A percentile compares a stretch with the other conserved stretches of the same genome.
Evolutionary conservation across 1,284 basidiomycete species (phyloP).

Genomic region (Sphaerobolus stellatus): DNA sequence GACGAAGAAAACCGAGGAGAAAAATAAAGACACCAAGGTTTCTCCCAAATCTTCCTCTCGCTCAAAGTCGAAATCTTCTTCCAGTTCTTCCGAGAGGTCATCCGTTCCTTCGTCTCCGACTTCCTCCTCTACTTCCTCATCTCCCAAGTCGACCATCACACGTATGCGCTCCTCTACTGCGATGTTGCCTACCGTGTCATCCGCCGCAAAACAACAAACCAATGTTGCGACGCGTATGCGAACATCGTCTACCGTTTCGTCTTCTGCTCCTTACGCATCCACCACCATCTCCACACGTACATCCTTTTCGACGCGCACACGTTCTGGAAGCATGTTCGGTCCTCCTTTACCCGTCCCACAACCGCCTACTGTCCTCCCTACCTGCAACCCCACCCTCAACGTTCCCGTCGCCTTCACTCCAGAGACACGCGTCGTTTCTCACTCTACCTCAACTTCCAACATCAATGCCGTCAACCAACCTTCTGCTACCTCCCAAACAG

Average conservation of each 20-base stretch:
- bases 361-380: too few species aligned
- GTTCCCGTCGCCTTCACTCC: too few species aligned
- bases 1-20: neutral
- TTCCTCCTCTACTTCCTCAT: neutral
- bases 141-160: neutral
- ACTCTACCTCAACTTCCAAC: slow-evolving; percentile 9
- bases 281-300: too few species aligned
- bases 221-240: slow-evolving; percentile 3
- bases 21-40: neutral
- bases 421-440: too few species aligned
- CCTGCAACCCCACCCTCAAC: too few species aligned
- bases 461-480: slow-evolving; percentile 9
- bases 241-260: slow-evolving; percentile 7
- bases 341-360: too few species aligned
- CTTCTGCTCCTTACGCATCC: too few species aligned
- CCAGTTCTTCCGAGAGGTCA: neutral
- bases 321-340: too few species aligned
- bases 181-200: slow-evolving; percentile 33
- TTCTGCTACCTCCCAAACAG: neutral
- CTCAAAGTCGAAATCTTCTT: neutral
- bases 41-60: neutral
- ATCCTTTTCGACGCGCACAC: too few species aligned
- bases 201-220: slow-evolving; percentile 24
- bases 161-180: too few species aligned
- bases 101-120: too few species aligned